Conservation (phyloP, 1,284 basidiomycete species). For the Ustilago tritici region DNA sequence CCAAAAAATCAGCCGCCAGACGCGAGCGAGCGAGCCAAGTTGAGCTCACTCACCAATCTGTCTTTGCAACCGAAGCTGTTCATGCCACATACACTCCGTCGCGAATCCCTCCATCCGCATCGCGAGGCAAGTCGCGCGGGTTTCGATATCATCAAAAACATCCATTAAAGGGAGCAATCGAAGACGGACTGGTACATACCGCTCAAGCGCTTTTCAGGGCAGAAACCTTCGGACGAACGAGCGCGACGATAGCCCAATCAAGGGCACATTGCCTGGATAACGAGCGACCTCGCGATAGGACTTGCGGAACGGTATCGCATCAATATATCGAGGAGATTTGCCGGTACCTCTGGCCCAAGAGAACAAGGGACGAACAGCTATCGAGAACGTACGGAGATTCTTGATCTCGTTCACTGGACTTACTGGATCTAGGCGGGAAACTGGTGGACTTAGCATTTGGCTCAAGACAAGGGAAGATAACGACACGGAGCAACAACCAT, state of each 20-base stretch:
- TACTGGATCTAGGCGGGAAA: neutral
- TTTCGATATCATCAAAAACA: too few relatives aligned
- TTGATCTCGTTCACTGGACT: neutral
- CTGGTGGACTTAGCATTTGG: neutral
- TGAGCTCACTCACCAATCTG: neutral
- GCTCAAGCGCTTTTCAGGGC: neutral
- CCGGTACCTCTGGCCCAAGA: neutral
- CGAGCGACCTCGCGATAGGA: neutral
- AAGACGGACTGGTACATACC: neutral
- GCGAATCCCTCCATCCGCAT: neutral
- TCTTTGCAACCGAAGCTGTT: neutral
- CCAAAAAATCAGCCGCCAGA: slow-evolving; percentile 12
- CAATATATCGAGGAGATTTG: too few relatives aligned
- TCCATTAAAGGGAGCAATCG: neutral
- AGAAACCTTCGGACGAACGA: slow-evolving; percentile 1
- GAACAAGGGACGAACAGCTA: neutral
- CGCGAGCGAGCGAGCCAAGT: slow-evolving; percentile 7
- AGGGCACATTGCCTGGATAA: neutral
- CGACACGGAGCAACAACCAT: neutral
- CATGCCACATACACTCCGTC: neutral
- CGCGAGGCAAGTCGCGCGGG: too few relatives aligned
- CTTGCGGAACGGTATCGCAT: too few relatives aligned
- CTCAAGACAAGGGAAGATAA: neutral
- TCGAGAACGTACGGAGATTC: neutral
- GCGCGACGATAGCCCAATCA: neutral